Base-by-base conservation (phyloP, 208 protist species). In the Zelonia costaricensis region DNA sequence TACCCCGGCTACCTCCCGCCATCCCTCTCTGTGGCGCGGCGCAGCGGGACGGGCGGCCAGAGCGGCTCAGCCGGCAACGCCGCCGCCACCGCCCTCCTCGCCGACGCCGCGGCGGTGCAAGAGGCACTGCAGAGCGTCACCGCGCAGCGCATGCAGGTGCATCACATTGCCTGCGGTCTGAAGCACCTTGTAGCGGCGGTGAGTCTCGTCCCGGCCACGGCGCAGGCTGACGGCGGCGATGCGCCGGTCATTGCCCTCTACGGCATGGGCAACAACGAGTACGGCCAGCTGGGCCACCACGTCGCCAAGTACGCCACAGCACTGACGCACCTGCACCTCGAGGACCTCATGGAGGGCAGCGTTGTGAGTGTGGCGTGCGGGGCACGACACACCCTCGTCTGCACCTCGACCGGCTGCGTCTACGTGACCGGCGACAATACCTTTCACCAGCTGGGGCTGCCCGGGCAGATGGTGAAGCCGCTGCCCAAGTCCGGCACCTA, bases 211-310 rank as follows among this genome's bases (percentile, higher is more conserved):
- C 44, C 44, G n/a, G 42, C 61, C 22, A 22, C 42, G 4, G 57
- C 42, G 13, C 39, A 27, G 18, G 25, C 38, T 28, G 30, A 30
- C 22, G 54, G 40, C 0, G 22, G 8, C 22, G 8, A 18, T 12
- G 28, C 35, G 33, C 30, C 54, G 1, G 20, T 31, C 1, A 61
- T 69, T 7, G 54, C 48, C 1, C 35, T 78, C 12, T 88, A 84
- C 51, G 88, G 84, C n/a, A 72, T 94, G 62, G 88, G 88, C 35
- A 88, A 70, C 62, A 94, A 94, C 64, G 77, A 90, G 67, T 62
- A 44, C 36, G 80, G 80, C 15, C 88, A 94, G 64, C 75, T 94
- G 1, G 82, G 88, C 38, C 68, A 77, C 39, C 67, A 76, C 38
- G 75, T 92, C 4, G 76, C 80, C 13, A 83, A 71, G 38, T 91